Evolutionary conservation across 495 filamentous ascomycete species (phyloP).

Genomic region (Saxispiralis lemnorum): DNA sequence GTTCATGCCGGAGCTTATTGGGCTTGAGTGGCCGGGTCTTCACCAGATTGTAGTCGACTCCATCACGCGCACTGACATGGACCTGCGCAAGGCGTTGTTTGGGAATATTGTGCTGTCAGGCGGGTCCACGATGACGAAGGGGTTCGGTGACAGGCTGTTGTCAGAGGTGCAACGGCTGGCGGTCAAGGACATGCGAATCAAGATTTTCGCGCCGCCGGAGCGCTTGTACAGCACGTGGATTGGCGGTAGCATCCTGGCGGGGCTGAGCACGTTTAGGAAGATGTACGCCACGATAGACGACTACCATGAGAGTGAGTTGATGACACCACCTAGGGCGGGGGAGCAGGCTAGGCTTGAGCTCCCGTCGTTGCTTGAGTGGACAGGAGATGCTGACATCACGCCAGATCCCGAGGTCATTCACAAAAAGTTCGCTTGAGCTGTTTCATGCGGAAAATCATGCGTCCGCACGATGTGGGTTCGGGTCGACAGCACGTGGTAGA

Average conservation of each 20-base stretch:
- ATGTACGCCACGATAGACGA: conserved; percentile 99
- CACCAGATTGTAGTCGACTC: conserved; percentile 95
- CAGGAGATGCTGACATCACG: conserved; percentile 4
- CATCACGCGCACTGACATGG: conserved; percentile 92
- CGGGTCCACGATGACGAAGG: conserved; percentile 76
- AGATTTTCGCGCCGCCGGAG: conserved; percentile 94
- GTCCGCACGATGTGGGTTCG: too few species aligned
- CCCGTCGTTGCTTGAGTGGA: background rate
- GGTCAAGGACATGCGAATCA: conserved; percentile 97
- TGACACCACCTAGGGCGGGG: too few species aligned
- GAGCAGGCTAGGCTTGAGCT: too few species aligned
- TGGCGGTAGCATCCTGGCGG: conserved; percentile 91
- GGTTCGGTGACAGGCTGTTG: conserved; percentile 87
- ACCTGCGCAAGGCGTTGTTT: conserved; percentile 84
- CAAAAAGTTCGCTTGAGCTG: conserved; percentile 67
- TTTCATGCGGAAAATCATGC: too few species aligned
- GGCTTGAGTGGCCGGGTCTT: conserved; percentile 89
- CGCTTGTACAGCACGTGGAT: conserved; percentile 98
- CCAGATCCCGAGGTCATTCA: conserved; percentile 84
- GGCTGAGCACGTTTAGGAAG: conserved; percentile 96
- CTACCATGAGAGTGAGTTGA: conserved; percentile 65
- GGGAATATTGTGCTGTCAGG: conserved; percentile 94
- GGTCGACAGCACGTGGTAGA: too few species aligned
- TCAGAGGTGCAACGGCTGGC: conserved; percentile 82
- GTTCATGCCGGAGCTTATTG: conserved; percentile 93